Conservation (phyloP, 2,329 filamentous ascomycete genomes). For the Cadophora luteo-olivacea region DNA sequence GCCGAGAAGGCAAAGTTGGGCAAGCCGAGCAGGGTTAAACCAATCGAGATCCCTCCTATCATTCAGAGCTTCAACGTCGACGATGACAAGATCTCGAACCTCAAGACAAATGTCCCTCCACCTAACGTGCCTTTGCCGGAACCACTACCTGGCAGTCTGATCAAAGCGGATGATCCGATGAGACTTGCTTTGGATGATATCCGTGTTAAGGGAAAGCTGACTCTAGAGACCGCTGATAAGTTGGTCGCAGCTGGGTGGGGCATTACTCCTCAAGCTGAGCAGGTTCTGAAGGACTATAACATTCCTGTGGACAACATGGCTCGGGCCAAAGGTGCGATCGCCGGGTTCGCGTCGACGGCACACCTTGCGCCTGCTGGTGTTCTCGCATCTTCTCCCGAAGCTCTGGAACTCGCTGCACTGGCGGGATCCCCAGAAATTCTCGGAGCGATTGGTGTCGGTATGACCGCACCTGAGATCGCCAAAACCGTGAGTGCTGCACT, state of each 20-base stretch:
- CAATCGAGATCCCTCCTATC: slow-evolving; percentile 1
- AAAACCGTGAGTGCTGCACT: neutral
- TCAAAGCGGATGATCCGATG: slow-evolving; percentile 3
- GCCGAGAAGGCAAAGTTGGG: neutral
- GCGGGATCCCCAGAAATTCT: slow-evolving; percentile 5
- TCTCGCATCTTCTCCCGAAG: neutral
- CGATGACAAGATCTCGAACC: neutral
- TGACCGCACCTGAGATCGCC: slow-evolving; percentile 7
- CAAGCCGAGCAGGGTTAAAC: neutral
- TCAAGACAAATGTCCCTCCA: slow-evolving; percentile 3
- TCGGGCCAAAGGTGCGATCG: neutral
- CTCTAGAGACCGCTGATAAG: slow-evolving; percentile 10
- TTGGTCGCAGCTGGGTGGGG: slow-evolving; percentile 1
- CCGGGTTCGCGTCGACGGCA: slow-evolving; percentile 1
- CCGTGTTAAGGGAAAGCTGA: slow-evolving; percentile 9
- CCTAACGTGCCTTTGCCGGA: slow-evolving; percentile 1
- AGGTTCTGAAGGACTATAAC: neutral
- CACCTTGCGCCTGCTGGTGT: slow-evolving; percentile 3
- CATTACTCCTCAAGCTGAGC: neutral
- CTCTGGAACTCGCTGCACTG: slow-evolving; percentile 3
- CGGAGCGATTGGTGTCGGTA: neutral
- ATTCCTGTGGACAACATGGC: slow-evolving; percentile 4
- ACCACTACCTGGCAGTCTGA: neutral
- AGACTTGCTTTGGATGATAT: slow-evolving; percentile 11
- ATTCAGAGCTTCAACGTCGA: neutral